Evolutionary conservation across 805 yeast species (phyloP), one percentile per base, ranked within the genome.

Genomic region (Zygotorulaspora sp.): DNA sequence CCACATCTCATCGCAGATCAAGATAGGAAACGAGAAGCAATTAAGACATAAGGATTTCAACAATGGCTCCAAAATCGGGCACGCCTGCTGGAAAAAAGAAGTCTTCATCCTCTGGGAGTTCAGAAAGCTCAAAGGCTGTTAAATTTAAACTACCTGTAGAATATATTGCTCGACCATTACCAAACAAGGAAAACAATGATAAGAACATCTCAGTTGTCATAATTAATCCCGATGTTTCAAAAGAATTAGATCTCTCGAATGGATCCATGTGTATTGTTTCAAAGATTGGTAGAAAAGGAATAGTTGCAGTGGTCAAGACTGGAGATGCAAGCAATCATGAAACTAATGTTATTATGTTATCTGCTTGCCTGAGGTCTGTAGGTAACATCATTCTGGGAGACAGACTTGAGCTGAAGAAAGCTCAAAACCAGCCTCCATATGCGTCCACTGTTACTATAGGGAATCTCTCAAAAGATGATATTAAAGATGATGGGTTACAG

Each of bases 331-430:
- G 53, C 11, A 44, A 49, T 6, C 55, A 55, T 27, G 61, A 65
- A 1, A 36, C 42, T 13, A 62, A 67, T 38, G 69, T 77, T 10
- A 57, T 77, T 7, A 63, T 74, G 40, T 66, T 81, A 10, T 75
- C 79, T 22, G 52, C 72, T 23, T 48, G 73, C 1, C 41, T 74
- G 25, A 57, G 80, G 44, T 48, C 62, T 5, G 61, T 70, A 2
- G 63, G 68, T 9, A 71, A 67, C 28, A 45, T 72, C 1, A 42
- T 71, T 4, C 57, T 73, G 5, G 83, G 83, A 30, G 80, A 76
- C 38, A 55, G 79, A 30, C 45, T 76, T 14, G 63, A 64, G 19
- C 47, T 90, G 0, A 52, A 55, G 9, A 79, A 72, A 47, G 63
- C 66, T 15, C 35, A 60, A 4, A 48, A 57, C 2, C 83, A 76